Percentiles rank a stretch among this genome's conserved stretches.
phyloP scores from a whole-genome alignment of 2,329 filamentous ascomycete species.

The Teratosphaeria pseudoeucalypti region DNA sequence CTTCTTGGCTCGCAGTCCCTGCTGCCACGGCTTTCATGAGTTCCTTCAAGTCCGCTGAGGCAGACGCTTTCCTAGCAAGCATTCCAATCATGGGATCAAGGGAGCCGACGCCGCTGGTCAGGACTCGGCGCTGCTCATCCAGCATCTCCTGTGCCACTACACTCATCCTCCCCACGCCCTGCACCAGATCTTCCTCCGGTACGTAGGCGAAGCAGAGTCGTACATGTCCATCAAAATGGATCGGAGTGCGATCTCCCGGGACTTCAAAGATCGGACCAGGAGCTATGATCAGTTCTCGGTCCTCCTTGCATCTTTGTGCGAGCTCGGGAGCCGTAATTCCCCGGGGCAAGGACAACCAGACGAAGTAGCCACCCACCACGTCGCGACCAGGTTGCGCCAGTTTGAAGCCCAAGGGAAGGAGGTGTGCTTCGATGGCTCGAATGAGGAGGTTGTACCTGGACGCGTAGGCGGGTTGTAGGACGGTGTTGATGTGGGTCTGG shows the following conservation, averaged over 20 bases:
- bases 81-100: no score
- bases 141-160: slow-evolving; percentile 35
- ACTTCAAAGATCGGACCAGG: slow-evolving; percentile 59
- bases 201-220: slow-evolving; percentile 67
- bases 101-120: neutral
- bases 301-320: slow-evolving; percentile 45
- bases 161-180: slow-evolving; percentile 57
- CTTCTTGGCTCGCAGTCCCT: no score
- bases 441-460: slow-evolving; percentile 46
- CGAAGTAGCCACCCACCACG: slow-evolving; percentile 71
- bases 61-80: no score
- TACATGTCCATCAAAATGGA: slow-evolving; percentile 49
- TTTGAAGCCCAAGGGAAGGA: slow-evolving; percentile 54
- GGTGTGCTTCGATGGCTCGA: slow-evolving; percentile 46
- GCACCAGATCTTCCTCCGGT: slow-evolving; percentile 51
- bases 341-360: slow-evolving; percentile 62
- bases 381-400: slow-evolving; percentile 33
- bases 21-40: no score
- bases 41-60: no score
- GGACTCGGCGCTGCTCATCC: neutral
- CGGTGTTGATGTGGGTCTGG: slow-evolving; percentile 42
- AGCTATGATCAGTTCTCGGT: slow-evolving; percentile 59
- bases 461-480: slow-evolving; percentile 47
- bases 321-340: slow-evolving; percentile 45
- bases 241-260: slow-evolving; percentile 34